Conservation (phyloP, 2,329 filamentous ascomycete genomes). For the Fusarium caatingaense region DNA sequence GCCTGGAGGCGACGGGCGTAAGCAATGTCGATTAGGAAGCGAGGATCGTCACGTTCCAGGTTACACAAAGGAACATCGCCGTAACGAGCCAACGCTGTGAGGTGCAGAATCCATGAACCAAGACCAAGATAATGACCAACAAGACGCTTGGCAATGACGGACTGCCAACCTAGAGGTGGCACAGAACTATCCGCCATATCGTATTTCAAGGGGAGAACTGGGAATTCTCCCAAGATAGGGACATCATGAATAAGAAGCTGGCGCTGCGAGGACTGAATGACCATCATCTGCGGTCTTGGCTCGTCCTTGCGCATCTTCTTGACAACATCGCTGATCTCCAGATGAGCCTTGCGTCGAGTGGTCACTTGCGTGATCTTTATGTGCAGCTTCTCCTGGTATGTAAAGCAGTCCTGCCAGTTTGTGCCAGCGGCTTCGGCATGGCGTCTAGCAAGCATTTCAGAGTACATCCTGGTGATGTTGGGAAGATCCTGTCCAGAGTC, state of each 20-base stretch:
- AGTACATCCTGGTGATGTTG: conserved; percentile 89
- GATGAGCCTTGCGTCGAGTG: conserved; percentile 86
- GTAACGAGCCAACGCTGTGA: conserved; percentile 88
- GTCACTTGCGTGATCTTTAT: conserved; percentile 92
- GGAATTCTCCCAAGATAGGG: conserved; percentile 84
- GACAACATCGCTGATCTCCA: conserved; percentile 87
- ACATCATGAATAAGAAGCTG: conserved; percentile 86
- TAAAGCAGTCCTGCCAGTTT: conserved; percentile 82
- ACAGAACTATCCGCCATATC: conserved; percentile 87
- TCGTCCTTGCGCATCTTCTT: conserved; percentile 94
- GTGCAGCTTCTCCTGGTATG: conserved; percentile 85
- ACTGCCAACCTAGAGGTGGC: conserved; percentile 93
- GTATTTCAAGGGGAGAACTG: conserved; percentile 82
- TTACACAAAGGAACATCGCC: conserved; percentile 97
- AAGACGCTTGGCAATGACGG: conserved; percentile 85
- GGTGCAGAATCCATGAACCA: conserved; percentile 90
- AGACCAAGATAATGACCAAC: conserved; percentile 92
- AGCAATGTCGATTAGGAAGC: conserved; percentile 94
- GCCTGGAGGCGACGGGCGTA: conserved; percentile 91
- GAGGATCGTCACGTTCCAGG: conserved; percentile 90
- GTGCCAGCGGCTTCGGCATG: conserved; percentile 74
- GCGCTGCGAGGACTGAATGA: conserved; percentile 90
- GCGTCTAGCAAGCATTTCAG: conserved; percentile 76
- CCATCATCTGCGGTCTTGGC: conserved; percentile 80
- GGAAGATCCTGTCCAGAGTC: conserved; percentile 85